A percentile compares a stretch with the other conserved stretches of the same genome.
These are phyloP conservation scores for Gracilaria domingensis DNA, from an alignment of 23 red algal genomes.

Conservation along the genomic window DNA sequence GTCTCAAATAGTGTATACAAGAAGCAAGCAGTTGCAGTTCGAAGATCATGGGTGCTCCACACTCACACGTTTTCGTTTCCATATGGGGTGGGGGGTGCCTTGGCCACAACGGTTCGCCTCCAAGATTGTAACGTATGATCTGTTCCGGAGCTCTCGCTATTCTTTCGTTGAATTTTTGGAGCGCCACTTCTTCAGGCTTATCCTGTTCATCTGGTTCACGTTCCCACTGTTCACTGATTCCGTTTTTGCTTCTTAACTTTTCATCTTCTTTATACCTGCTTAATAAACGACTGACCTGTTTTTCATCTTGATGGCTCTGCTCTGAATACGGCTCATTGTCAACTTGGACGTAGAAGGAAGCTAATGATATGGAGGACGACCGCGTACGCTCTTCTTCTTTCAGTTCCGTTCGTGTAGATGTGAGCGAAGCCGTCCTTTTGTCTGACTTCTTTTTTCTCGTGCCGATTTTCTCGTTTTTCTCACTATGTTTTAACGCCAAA, in stretches of 20 bases:
- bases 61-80: slow-evolving; percentile 21
- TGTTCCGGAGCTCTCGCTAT: slow-evolving; percentile 63
- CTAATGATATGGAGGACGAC: neutral
- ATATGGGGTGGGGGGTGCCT: slow-evolving; percentile 20
- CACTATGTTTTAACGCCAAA: neutral
- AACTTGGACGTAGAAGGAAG: slow-evolving; percentile 54
- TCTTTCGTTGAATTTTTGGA: slow-evolving; percentile 47
- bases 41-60: slow-evolving; percentile 55
- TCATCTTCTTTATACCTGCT: slow-evolving; percentile 62
- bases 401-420: no score
- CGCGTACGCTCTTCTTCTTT: neutral
- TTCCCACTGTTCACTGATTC: slow-evolving; percentile 43
- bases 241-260: slow-evolving; percentile 19
- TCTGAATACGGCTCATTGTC: slow-evolving; percentile 24
- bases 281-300: slow-evolving; percentile 52
- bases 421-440: neutral
- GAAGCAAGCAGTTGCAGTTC: slow-evolving; percentile 67
- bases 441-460: neutral
- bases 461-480: neutral
- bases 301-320: neutral
- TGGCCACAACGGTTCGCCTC: slow-evolving; percentile 56
- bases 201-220: slow-evolving; percentile 54
- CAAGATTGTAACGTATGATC: slow-evolving; percentile 56
- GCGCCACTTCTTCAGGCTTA: neutral
- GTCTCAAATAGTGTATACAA: slow-evolving; percentile 62